A percentile compares a stretch with the other conserved stretches of the same genome.
These are phyloP conservation scores for Fusarium sp. DNA, from an alignment of 2,329 filamentous ascomycete species.

Conservation along the genomic window DNA sequence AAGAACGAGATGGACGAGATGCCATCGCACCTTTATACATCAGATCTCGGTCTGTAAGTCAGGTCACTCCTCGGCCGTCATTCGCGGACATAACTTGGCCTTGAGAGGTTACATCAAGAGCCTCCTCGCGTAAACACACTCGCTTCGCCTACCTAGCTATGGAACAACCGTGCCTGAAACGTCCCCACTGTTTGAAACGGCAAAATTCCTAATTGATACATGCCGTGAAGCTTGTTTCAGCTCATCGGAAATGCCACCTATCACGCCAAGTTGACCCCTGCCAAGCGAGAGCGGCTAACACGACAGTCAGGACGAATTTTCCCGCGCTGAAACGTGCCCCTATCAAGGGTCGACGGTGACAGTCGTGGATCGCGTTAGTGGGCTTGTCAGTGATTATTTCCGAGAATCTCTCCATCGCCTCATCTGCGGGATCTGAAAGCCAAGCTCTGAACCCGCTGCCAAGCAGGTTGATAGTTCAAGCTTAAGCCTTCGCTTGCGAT, in stretches of 20 bases:
- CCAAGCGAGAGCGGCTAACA: not conserved
- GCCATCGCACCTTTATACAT: slow-evolving; percentile 29
- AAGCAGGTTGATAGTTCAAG: not conserved
- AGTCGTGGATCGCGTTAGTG: not conserved
- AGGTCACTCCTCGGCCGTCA: slow-evolving; percentile 14
- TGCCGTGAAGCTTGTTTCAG: slow-evolving; percentile 24
- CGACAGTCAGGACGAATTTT: slow-evolving; percentile 9
- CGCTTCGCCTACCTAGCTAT: not conserved
- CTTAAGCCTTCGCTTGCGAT: not conserved
- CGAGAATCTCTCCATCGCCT: not conserved
- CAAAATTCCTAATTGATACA: slow-evolving; percentile 35
- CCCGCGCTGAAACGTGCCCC: slow-evolving; percentile 30
- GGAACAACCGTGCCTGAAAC: slow-evolving; percentile 18
- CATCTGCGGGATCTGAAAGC: not conserved
- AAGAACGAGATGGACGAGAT: not conserved
- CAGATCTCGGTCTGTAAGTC: not conserved
- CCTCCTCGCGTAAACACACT: not conserved
- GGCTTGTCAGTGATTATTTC: not conserved
- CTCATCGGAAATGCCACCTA: slow-evolving; percentile 31
- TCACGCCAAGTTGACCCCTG: slow-evolving; percentile 10
- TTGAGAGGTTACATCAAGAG: not conserved
- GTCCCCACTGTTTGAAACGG: slow-evolving; percentile 28
- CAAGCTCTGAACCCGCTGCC: not conserved
- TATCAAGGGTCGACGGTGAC: slow-evolving; percentile 31
- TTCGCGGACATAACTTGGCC: slow-evolving; percentile 14